Conservation (phyloP, 257 asterid species). For the Knoxia roxburghii region DNA sequence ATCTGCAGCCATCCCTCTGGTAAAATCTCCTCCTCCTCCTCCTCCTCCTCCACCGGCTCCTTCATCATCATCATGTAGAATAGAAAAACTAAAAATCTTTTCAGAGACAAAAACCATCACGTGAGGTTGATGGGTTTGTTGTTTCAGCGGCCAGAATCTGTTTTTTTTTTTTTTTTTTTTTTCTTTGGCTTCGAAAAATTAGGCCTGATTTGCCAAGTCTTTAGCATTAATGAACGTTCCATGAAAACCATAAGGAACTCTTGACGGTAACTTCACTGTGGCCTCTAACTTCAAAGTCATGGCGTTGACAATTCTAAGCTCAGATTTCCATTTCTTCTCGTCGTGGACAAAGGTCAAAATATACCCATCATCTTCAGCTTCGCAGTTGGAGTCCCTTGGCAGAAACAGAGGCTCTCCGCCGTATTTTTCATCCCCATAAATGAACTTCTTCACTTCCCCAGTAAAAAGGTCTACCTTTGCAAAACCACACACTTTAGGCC, state of each 20-base stretch:
- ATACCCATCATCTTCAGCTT: slow-evolving; percentile 68
- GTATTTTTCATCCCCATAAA: slow-evolving; percentile 68
- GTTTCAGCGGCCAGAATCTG: too few species aligned
- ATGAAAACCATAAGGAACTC: slow-evolving; percentile 94
- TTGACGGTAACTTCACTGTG: slow-evolving; percentile 59
- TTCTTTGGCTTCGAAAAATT: too few species aligned
- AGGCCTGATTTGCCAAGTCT: slow-evolving; percentile 63
- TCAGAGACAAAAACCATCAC: background rate
- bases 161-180: too few species aligned
- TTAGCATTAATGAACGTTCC: slow-evolving; percentile 69
- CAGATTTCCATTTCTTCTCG: slow-evolving; percentile 65
- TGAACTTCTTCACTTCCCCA: slow-evolving; percentile 61
- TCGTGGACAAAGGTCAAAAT: slow-evolving; percentile 78
- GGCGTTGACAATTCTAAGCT: slow-evolving; percentile 76
- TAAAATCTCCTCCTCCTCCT: slow-evolving; percentile 47
- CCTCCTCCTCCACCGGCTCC: too few species aligned
- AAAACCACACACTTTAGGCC: slow-evolving; percentile 97
- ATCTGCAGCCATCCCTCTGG: slow-evolving; percentile 74
- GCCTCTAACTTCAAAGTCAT: slow-evolving; percentile 63
- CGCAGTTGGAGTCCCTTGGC: slow-evolving; percentile 41
- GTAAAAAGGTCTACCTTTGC: slow-evolving; percentile 81
- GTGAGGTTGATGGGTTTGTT: too few species aligned
- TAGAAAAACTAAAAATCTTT: background rate
- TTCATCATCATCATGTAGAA: too few species aligned
- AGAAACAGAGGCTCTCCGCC: slow-evolving; percentile 96